These are phyloP conservation scores for Petunia secreta DNA, from an alignment of 257 asterid species.

Conservation along the genomic window DNA sequence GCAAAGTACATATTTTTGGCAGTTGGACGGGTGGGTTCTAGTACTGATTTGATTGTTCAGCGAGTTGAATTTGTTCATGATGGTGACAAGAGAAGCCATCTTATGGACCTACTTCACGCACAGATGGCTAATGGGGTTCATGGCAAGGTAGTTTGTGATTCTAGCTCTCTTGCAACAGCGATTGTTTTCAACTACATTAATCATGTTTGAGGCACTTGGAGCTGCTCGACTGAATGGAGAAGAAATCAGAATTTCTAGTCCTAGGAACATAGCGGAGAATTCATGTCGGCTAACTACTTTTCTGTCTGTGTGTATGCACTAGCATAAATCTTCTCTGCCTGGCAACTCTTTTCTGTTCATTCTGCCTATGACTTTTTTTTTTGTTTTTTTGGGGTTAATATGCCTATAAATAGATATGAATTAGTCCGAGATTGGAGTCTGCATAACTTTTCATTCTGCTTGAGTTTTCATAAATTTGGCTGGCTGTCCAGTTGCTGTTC, in stretches of 20 bases:
- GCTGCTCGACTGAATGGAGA: background rate
- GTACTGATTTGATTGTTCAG: conserved; percentile 82
- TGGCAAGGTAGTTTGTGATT: conserved; percentile 52
- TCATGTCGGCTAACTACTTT: background rate
- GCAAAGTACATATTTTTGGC: conserved; percentile 81
- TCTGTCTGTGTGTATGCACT: background rate
- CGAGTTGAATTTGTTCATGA: conserved; percentile 81
- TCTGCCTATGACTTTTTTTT: background rate
- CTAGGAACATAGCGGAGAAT: conserved; percentile 17
- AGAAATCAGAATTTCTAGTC: background rate
- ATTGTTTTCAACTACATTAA: background rate
- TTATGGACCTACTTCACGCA: conserved; percentile 89
- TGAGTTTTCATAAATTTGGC: background rate
- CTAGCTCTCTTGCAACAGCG: background rate
- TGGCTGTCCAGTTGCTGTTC: background rate
- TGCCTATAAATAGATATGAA: conserved; percentile 11
- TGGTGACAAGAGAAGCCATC: conserved; percentile 77
- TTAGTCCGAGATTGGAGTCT: conserved; percentile 6
- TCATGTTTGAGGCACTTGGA: background rate
- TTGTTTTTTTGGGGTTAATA: background rate
- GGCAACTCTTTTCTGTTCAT: background rate
- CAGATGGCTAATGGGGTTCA: conserved; percentile 63
- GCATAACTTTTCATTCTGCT: conserved; percentile 10
- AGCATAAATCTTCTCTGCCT: background rate
- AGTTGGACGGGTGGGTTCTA: conserved; percentile 92